Percentiles rank a stretch among this genome's conserved stretches.
Conservation (phyloP, 1,139 yeast genomes). For the Blastobotrys illinoisensis region DNA sequence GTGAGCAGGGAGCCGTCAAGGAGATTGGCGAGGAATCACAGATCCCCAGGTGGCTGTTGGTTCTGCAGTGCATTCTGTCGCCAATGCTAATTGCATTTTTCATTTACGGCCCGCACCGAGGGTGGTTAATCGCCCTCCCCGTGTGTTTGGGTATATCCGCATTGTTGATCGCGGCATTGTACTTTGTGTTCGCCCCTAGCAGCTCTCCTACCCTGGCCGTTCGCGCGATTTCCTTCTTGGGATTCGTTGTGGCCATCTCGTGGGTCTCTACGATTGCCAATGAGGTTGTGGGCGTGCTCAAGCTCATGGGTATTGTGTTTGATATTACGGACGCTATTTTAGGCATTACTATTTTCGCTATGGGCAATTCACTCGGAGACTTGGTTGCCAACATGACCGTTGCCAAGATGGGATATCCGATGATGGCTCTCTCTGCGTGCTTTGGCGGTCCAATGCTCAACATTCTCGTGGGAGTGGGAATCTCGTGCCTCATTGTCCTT, state of each 20-base stretch:
- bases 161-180: not conserved
- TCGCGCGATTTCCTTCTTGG: constrained; percentile 34
- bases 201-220: constrained; percentile 3
- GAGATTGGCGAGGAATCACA: not conserved
- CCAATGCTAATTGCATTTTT: constrained; percentile 23
- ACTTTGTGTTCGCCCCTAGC: not conserved
- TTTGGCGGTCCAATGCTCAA: constrained; percentile 85
- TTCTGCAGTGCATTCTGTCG: constrained; percentile 26
- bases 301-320: constrained; percentile 55
- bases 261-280: constrained; percentile 78
- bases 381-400: constrained; percentile 78
- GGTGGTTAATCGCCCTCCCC: not conserved
- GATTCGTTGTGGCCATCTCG: constrained; percentile 61
- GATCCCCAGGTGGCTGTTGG: constrained; percentile 20
- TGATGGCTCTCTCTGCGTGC: constrained; percentile 92
- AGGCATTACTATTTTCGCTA: constrained; percentile 83
- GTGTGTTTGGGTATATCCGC: not conserved
- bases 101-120: constrained; percentile 4
- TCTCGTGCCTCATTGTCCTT: constrained; percentile 56
- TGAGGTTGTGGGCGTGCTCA: constrained; percentile 64
- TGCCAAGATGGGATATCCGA: constrained; percentile 79
- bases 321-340: constrained; percentile 71
- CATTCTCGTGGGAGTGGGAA: constrained; percentile 56
- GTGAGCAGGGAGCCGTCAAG: not conserved
- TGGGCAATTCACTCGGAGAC: constrained; percentile 91